Percentiles rank a stretch among this genome's conserved stretches.
Conservation (phyloP, 352 stramenopile species). For the Phytophthora vignae region DNA sequence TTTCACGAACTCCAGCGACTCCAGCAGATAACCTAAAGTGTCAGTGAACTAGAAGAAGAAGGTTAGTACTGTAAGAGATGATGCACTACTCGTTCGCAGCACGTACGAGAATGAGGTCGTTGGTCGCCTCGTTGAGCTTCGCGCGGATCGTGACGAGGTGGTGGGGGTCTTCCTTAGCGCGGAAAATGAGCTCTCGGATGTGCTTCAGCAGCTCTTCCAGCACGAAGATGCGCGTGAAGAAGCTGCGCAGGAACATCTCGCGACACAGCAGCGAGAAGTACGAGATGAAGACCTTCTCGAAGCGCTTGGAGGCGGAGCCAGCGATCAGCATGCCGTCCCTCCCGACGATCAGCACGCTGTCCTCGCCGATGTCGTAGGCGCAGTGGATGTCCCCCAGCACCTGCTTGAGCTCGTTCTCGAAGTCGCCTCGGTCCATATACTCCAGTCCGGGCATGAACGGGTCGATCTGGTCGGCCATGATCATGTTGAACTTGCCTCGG, state of each 20-base stretch:
- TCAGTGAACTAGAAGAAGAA: slow-evolving; percentile 80
- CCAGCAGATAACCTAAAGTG: slow-evolving; percentile 94
- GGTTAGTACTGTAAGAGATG: background rate
- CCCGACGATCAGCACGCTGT: slow-evolving; percentile 96
- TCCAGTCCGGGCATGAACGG: slow-evolving; percentile 95
- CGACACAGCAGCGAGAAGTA: slow-evolving; percentile 96
- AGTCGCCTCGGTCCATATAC: slow-evolving; percentile 97
- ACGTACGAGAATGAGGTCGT: slow-evolving; percentile 91
- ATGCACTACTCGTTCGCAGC: background rate
- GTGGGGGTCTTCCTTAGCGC: slow-evolving; percentile 88
- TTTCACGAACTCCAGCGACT: slow-evolving; percentile 92
- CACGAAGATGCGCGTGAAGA: slow-evolving; percentile 96
- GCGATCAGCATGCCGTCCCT: slow-evolving; percentile 93
- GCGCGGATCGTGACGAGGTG: slow-evolving; percentile 85
- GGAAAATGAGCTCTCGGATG: slow-evolving; percentile 91
- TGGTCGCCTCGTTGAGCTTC: slow-evolving; percentile 89
- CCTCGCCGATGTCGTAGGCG: slow-evolving; percentile 95
- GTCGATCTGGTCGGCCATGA: slow-evolving; percentile 97
- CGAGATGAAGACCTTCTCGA: slow-evolving; percentile 94
- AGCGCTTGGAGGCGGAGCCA: slow-evolving; percentile 91
- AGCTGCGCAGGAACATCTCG: slow-evolving; percentile 97
- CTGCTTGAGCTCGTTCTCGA: slow-evolving; percentile 97
- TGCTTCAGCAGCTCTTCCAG: slow-evolving; percentile 95
- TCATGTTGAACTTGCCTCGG: slow-evolving; percentile 97
- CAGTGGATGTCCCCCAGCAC: slow-evolving; percentile 93